These are phyloP conservation scores for Phoenix roebelenii DNA, from an alignment of 176 grass and related monocot species.

Conservation along the genomic window DNA sequence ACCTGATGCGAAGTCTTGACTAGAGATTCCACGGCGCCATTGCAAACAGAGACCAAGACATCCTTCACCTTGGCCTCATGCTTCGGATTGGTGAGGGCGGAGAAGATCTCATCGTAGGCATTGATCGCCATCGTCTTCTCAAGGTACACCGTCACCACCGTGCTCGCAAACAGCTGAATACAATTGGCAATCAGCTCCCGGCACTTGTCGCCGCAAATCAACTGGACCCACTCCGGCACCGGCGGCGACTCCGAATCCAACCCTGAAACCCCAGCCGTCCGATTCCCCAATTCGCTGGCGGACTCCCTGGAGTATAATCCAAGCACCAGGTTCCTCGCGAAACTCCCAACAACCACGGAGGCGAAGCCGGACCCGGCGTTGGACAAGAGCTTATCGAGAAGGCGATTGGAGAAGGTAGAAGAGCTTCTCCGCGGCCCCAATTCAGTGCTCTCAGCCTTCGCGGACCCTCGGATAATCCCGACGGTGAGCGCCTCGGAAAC, in stretches of 20 bases:
- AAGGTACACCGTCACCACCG: constrained; percentile 57
- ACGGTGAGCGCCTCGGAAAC: constrained; percentile 21
- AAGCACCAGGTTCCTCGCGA: constrained; percentile 54
- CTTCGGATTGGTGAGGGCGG: constrained; percentile 40
- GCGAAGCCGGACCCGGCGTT: constrained; percentile 50
- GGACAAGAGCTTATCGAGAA: constrained; percentile 68
- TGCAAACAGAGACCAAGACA: constrained; percentile 63
- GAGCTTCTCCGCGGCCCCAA: constrained; percentile 7
- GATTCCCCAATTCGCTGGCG: neutral
- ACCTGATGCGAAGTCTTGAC: constrained; percentile 56
- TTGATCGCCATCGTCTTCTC: constrained; percentile 28
- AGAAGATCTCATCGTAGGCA: constrained; percentile 23
- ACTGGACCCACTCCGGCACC: constrained; percentile 38
- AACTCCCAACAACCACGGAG: constrained; percentile 56
- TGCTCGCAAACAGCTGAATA: constrained; percentile 63
- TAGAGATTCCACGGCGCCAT: constrained; percentile 75
- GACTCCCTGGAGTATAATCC: constrained; percentile 22
- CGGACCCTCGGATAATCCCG: constrained; percentile 16
- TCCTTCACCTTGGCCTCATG: constrained; percentile 75
- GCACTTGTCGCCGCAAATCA: constrained; percentile 45
- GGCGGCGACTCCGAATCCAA: neutral
- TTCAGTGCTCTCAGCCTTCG: constrained; percentile 14
- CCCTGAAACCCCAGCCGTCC: no score
- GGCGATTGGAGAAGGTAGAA: constrained; percentile 35
- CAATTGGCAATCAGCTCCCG: constrained; percentile 59